These are phyloP conservation scores for Phtheirospermum japonicum DNA, from an alignment of 257 asterid species.

Conservation along the genomic window DNA sequence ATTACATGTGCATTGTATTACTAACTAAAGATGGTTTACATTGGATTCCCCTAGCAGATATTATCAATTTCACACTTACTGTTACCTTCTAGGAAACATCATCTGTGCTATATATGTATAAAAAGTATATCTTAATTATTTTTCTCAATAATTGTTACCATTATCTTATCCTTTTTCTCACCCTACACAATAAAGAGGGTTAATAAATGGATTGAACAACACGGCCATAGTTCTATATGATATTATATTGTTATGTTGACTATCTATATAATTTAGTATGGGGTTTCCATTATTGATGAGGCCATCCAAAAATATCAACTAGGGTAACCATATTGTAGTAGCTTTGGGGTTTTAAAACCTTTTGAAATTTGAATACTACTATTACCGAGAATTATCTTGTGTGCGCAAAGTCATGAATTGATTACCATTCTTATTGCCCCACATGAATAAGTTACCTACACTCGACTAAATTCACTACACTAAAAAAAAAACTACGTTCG, in stretches of 20 bases:
- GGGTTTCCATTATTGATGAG: slow-evolving; percentile 22
- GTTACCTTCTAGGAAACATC: slow-evolving; percentile 48
- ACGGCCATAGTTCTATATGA: slow-evolving; percentile 18
- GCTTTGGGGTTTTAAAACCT: no score
- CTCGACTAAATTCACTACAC: no score
- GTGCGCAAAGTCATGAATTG: no score
- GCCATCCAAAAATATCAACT: slow-evolving; percentile 15
- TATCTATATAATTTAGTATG: slow-evolving; percentile 22
- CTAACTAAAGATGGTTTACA: slow-evolving; percentile 18
- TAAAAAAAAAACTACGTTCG: no score
- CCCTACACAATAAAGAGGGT: slow-evolving; percentile 25
- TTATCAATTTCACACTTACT: slow-evolving; percentile 24
- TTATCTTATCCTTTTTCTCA: slow-evolving; percentile 12
- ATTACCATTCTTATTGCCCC: no score
- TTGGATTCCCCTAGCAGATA: slow-evolving; percentile 32
- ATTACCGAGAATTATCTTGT: no score
- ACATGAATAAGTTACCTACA: no score
- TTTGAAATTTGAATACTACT: no score
- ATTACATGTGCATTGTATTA: slow-evolving; percentile 2
- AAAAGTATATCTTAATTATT: no score
- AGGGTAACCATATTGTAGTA: background rate
- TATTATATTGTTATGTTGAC: slow-evolving; percentile 28
- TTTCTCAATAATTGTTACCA: background rate
- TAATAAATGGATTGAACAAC: slow-evolving; percentile 27
- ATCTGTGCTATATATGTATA: slow-evolving; percentile 6